A percentile compares a stretch with the other conserved stretches of the same genome.
These are phyloP conservation scores for Didymellaceae sp. DNA, from an alignment of 2,329 filamentous ascomycete species.

Conservation along the genomic window DNA sequence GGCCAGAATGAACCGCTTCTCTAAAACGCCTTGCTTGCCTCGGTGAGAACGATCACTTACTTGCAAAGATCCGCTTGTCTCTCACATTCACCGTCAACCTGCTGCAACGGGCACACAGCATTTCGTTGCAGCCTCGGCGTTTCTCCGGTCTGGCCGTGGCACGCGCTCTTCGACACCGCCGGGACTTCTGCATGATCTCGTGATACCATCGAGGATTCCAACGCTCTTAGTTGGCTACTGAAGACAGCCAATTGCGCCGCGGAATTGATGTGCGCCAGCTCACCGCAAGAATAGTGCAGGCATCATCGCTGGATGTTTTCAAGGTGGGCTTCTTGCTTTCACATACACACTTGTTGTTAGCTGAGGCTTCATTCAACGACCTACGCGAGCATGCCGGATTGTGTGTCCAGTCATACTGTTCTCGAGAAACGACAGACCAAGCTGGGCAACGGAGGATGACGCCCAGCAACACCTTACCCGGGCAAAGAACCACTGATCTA, in stretches of 20 bases:
- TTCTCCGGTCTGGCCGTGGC: slow-evolving; percentile 7
- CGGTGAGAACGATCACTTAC: not conserved
- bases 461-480: not conserved
- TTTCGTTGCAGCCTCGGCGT: slow-evolving; percentile 8
- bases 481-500: not conserved
- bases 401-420: slow-evolving; percentile 22
- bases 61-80: not conserved
- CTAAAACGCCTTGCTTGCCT: slow-evolving; percentile 12
- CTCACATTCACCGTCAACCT: not conserved
- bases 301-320: slow-evolving; percentile 4
- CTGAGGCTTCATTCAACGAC: slow-evolving; percentile 1
- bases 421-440: slow-evolving; percentile 37
- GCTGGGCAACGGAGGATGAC: slow-evolving; percentile 40
- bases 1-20: slow-evolving; percentile 12
- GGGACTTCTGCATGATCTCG: slow-evolving; percentile 24
- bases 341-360: slow-evolving; percentile 1
- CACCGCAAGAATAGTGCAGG: not conserved
- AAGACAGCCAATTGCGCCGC: not conserved
- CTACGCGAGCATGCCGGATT: slow-evolving; percentile 39
- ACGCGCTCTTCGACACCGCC: slow-evolving; percentile 13
- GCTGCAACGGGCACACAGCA: not conserved
- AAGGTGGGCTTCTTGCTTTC: not conserved
- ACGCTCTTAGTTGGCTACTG: not conserved
- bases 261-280: not conserved
- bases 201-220: slow-evolving; percentile 21